Evolutionary conservation across 306 rosid species (phyloP), one percentile per base, ranked within the genome.

Genomic region (Lithocarpus polystachyus): DNA sequence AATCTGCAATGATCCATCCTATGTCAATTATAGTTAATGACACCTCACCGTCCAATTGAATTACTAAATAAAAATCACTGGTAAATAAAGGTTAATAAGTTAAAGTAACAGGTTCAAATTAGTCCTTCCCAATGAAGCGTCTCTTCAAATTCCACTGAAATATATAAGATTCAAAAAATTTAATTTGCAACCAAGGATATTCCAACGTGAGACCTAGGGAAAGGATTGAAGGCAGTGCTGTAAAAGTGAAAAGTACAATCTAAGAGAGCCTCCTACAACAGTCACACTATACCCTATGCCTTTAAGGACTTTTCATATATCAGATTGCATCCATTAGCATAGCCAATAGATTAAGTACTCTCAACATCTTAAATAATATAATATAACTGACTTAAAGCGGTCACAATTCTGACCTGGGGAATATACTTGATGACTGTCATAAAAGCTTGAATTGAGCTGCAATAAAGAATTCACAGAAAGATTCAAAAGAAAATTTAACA

Each of bases 401-500:
- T n/a, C 11, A 9, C 68, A 65, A 80, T 37, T 84, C 77, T 74
- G 68, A 90, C 97, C 97, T 92, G 96, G 56, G 97, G 97, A 73
- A 88, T 75, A 76, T 93, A 93, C 75, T 93, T 93, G 83, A 89
- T 87, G 65, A 67, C 76, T 35, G 96, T 83, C 86, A 92, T 71
- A 68, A 87, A 70, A 20, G 84, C 94, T 79, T 90, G 97, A 75
- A 90, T 93, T 79, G 86, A 83, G 87, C 97, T 89, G 91, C 87
- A 90, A 68, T 22, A 79, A 71, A 53, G 29, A 74, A 74, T 77
- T 33, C 6, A 59, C 1, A 37, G 72, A 55, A 53, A 76, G 43
- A 55, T 87, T 55, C 86, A 37, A 80, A 69, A 6, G 57, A 10
- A 78, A 77, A 56, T 5, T 28, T 29, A 71, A 51, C 53, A 55